A percentile compares a stretch with the other conserved stretches of the same genome.
Conservation (phyloP, 2,329 filamentous ascomycete species). For the Chaetothyriales sp. region DNA sequence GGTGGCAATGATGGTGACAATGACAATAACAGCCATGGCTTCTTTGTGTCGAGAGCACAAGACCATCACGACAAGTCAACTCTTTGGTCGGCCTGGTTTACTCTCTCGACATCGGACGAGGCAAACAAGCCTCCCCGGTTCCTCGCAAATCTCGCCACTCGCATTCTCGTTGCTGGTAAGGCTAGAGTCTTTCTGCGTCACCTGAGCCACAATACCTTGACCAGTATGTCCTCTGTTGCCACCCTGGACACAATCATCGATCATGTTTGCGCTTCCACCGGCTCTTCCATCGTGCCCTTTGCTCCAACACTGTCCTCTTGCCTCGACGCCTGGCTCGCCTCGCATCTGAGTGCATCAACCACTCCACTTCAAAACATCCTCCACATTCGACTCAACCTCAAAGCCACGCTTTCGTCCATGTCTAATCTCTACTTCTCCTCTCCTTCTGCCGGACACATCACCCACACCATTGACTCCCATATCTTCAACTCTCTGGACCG, state of each 20-base stretch:
- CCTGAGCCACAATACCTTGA: slow-evolving; percentile 1
- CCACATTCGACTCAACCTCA: slow-evolving; percentile 53
- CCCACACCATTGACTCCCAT: slow-evolving; percentile 48
- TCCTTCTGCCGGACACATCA: slow-evolving; percentile 43
- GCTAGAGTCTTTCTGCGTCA: slow-evolving; percentile 9
- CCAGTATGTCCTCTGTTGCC: not conserved
- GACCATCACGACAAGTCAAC: slow-evolving; percentile 2
- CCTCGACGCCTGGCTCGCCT: slow-evolving; percentile 62
- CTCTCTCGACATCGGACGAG: slow-evolving; percentile 1
- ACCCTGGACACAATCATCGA: not conserved
- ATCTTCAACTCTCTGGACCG: slow-evolving; percentile 63
- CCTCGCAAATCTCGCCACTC: slow-evolving; percentile 3
- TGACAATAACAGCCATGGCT: not conserved
- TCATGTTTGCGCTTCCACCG: not conserved
- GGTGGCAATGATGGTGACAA: too few species aligned
- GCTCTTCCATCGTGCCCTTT: slow-evolving; percentile 21
- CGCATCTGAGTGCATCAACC: slow-evolving; percentile 34
- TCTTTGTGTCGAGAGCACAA: slow-evolving; percentile 6
- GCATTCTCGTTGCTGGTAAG: slow-evolving; percentile 11
- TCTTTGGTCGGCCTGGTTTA: slow-evolving; percentile 13
- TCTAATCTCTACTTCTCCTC: slow-evolving; percentile 60
- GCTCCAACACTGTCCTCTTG: slow-evolving; percentile 56
- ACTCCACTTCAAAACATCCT: slow-evolving; percentile 48
- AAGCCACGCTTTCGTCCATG: slow-evolving; percentile 49
- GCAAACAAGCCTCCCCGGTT: slow-evolving; percentile 5